phyloP scores from a whole-genome alignment of 345 rosid genomes.

The Euclidium syriacum region DNA sequence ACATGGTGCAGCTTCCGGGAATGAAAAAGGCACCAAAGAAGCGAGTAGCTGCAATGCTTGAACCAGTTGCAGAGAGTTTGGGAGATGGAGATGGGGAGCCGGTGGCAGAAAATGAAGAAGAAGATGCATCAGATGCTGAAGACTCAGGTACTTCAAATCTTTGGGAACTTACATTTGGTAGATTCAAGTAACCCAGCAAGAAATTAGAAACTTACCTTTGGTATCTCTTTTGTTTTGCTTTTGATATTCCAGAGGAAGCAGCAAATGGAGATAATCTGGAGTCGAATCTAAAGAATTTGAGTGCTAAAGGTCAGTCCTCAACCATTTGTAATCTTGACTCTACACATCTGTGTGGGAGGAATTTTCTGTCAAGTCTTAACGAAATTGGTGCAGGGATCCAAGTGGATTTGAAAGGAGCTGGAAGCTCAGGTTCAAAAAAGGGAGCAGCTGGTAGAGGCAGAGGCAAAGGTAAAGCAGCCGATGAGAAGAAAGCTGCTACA shows the following conservation, averaged over 20 bases:
- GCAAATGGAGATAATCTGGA: constrained; percentile 57
- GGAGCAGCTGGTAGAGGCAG: constrained; percentile 31
- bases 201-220: neutral
- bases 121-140: constrained; percentile 56
- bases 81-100: constrained; percentile 58
- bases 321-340: neutral
- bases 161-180: constrained; percentile 1
- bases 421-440: constrained; percentile 47
- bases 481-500: constrained; percentile 46
- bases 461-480: constrained; percentile 41
- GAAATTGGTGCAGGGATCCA: constrained; percentile 42
- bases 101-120: constrained; percentile 56
- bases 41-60: constrained; percentile 72
- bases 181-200: constrained; percentile 1
- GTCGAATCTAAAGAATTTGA: constrained; percentile 62
- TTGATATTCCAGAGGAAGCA: constrained; percentile 37
- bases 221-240: neutral
- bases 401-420: constrained; percentile 60
- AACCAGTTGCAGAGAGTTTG: constrained; percentile 55
- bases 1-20: constrained; percentile 79
- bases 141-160: constrained; percentile 46
- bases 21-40: constrained; percentile 74
- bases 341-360: neutral
- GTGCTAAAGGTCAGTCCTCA: constrained; percentile 54
- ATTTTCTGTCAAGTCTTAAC: neutral